Conservation (phyloP, 2,329 filamentous ascomycete species). For the Aspergillus chevalieri region DNA sequence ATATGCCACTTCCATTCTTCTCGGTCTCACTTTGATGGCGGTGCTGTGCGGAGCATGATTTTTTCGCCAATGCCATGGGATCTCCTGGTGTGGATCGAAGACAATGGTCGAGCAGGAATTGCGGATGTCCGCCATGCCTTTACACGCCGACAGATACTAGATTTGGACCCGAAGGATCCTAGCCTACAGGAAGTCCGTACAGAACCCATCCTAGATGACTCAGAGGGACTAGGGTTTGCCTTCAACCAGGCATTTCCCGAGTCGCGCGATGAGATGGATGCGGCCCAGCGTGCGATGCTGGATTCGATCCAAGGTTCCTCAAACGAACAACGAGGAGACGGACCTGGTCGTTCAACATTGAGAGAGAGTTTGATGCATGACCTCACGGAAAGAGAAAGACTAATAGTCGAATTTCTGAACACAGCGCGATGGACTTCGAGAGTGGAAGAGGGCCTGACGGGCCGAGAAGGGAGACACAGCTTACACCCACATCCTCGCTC, state of each 20-base stretch:
- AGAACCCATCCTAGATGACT: constrained; percentile 22
- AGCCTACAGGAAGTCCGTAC: constrained; percentile 28
- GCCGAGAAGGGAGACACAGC: constrained; percentile 23
- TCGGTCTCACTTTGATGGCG: constrained; percentile 60
- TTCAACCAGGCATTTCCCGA: constrained; percentile 12
- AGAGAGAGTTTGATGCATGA: constrained; percentile 34
- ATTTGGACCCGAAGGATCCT: constrained; percentile 30
- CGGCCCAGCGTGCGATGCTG: constrained; percentile 17
- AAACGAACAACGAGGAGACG: constrained; percentile 14
- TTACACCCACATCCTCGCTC: constrained; percentile 23
- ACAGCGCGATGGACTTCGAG: constrained; percentile 34
- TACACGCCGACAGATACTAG: constrained; percentile 38
- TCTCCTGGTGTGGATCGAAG: constrained; percentile 88
- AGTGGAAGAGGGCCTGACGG: constrained; percentile 25
- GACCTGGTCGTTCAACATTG: constrained; percentile 21
- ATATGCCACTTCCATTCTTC: constrained; percentile 74
- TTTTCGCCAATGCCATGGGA: constrained; percentile 89
- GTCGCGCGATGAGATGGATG: constrained; percentile 15
- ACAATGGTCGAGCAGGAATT: constrained; percentile 52
- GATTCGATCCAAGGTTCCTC: constrained; percentile 20
- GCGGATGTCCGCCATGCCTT: constrained; percentile 45
- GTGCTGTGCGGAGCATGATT: constrained; percentile 82
- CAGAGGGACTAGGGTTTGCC: constrained; percentile 18
- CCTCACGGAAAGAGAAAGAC: constrained; percentile 37
- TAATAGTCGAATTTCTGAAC: constrained; percentile 40